These are phyloP conservation scores for Metschnikowia peoriensis DNA, from an alignment of 805 yeast species.

Conservation along the genomic window DNA sequence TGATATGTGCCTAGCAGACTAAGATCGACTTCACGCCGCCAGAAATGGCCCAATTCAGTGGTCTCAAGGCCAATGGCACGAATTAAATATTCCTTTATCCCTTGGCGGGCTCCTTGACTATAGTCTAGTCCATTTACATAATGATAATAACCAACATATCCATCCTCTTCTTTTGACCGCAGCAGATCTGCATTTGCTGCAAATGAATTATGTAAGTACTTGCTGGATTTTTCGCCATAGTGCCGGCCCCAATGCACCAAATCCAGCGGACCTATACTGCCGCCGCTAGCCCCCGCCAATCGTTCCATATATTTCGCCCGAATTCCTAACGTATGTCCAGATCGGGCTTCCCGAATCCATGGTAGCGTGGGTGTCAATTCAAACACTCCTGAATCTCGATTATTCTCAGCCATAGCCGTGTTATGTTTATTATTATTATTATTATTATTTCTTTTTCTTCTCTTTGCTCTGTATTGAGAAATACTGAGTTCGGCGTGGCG, in stretches of 20 bases:
- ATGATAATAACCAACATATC: slow-evolving; percentile 41
- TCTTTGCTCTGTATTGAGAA: too few relatives aligned
- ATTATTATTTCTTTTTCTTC: too few relatives aligned
- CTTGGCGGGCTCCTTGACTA: slow-evolving; percentile 16
- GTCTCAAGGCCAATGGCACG: slow-evolving; percentile 25
- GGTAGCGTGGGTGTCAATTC: slow-evolving; percentile 17
- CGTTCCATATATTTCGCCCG: slow-evolving; percentile 24
- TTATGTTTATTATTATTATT: too few relatives aligned
- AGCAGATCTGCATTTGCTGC: slow-evolving; percentile 4
- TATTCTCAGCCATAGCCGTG: background rate
- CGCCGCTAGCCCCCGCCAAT: slow-evolving; percentile 12
- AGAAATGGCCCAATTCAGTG: slow-evolving; percentile 17
- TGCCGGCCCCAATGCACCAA: slow-evolving; percentile 39
- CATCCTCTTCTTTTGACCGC: slow-evolving; percentile 31
- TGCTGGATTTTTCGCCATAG: slow-evolving; percentile 29
- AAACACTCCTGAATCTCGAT: background rate
- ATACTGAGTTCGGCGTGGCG: background rate
- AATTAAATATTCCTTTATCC: slow-evolving; percentile 30
- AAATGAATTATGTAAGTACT: slow-evolving; percentile 30
- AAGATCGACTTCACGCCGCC: slow-evolving; percentile 13
- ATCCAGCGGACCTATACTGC: slow-evolving; percentile 35
- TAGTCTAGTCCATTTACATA: slow-evolving; percentile 35
- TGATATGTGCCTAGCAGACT: slow-evolving; percentile 9
- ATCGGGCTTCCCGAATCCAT: slow-evolving; percentile 28
- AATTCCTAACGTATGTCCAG: slow-evolving; percentile 29